These are phyloP conservation scores for Tephrocybe rancida DNA, from an alignment of 768 basidiomycete genomes.

Conservation along the genomic window DNA sequence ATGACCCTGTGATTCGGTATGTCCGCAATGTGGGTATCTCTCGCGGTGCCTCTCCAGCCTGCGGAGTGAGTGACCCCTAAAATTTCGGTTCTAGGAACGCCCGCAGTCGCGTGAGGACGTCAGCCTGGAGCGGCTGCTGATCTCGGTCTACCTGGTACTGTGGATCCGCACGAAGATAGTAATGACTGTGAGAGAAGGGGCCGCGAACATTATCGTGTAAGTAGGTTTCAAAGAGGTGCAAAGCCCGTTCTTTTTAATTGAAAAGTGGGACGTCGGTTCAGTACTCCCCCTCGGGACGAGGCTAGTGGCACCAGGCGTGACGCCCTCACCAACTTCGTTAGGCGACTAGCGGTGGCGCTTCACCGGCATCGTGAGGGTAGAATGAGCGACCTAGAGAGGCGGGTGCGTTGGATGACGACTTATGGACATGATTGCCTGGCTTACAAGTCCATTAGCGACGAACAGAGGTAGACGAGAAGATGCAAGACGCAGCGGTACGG, in stretches of 20 bases:
- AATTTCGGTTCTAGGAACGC: conserved; percentile 4
- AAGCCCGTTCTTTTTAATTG: background rate
- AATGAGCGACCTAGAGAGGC: conserved; percentile 3
- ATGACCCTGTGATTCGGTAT: conserved; percentile 23
- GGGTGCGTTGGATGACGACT: background rate
- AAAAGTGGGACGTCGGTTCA: background rate
- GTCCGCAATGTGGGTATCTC: conserved; percentile 12
- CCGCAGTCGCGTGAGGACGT: background rate
- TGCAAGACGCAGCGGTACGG: conserved; percentile 21
- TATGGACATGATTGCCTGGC: background rate
- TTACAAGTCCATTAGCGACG: conserved; percentile 15
- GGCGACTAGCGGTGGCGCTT: background rate
- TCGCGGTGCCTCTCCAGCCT: background rate
- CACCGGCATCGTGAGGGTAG: background rate
- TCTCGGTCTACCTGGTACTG: conserved; percentile 5
- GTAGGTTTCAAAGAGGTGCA: background rate
- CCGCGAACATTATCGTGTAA: conserved; percentile 24
- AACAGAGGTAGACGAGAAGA: conserved; percentile 21
- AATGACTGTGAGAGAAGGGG: conserved; percentile 25
- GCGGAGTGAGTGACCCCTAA: background rate
- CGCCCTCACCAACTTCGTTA: background rate
- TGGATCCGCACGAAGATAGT: conserved; percentile 24
- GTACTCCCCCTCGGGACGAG: background rate
- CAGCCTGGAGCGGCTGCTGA: conserved; percentile 1
- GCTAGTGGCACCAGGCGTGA: background rate